Evolutionary conservation across 2,329 filamentous ascomycete species (phyloP).

Genomic region (Diaporthe sp.): DNA sequence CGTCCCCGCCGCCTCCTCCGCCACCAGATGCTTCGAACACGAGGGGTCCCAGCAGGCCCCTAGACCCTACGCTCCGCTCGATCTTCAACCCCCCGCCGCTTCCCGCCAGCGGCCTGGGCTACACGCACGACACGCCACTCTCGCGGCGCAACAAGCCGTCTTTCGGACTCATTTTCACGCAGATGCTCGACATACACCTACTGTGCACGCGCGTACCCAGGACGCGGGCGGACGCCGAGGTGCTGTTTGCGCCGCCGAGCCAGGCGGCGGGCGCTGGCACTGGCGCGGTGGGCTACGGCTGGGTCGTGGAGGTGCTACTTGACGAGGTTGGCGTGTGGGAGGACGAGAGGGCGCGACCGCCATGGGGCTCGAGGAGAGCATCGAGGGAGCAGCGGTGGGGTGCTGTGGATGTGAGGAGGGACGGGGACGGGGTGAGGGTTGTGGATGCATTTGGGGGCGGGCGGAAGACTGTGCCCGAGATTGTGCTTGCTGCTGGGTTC

Average conservation of each 20-base stretch:
- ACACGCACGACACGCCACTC: constrained; percentile 43
- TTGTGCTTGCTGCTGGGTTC: constrained; percentile 39
- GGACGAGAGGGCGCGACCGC: constrained; percentile 39
- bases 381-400: constrained; percentile 69
- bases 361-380: constrained; percentile 47
- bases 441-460: constrained; percentile 54
- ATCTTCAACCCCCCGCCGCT: constrained; percentile 59
- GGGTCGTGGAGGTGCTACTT: constrained; percentile 65
- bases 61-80: constrained; percentile 64
- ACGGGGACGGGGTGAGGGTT: constrained; percentile 52
- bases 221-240: constrained; percentile 56
- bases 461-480: constrained; percentile 6
- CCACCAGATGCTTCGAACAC: constrained; percentile 9
- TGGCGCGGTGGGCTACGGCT: constrained; percentile 50
- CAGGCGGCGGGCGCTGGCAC: constrained; percentile 18
- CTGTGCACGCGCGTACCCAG: constrained; percentile 63
- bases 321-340: constrained; percentile 65
- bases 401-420: constrained; percentile 57
- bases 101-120: constrained; percentile 40
- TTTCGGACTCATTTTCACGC: constrained; percentile 68
- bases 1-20: constrained; percentile 18
- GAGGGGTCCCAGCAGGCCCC: constrained; percentile 41
- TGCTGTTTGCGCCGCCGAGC: constrained; percentile 44
- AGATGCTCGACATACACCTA: constrained; percentile 69
- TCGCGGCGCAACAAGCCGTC: constrained; percentile 60